phyloP scores from a whole-genome alignment of 1,284 basidiomycete species.

The Hemileia vastatrix region DNA sequence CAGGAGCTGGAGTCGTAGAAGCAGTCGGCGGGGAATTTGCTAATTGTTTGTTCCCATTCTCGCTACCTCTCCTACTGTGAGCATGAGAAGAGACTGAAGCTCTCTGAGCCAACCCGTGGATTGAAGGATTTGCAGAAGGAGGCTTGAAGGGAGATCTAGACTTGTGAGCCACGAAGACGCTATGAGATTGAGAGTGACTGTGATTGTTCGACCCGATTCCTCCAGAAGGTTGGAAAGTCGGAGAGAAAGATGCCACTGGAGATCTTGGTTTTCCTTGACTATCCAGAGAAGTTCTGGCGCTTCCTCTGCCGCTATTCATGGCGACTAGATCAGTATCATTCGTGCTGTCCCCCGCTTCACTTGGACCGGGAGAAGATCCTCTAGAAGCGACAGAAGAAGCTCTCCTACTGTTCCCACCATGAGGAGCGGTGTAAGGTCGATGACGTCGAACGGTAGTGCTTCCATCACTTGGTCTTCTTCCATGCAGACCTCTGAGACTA shows the following conservation, averaged over 20 bases:
- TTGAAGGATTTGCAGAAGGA: no score
- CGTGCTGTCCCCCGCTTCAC: not conserved
- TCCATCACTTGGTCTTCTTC: conserved; percentile 29
- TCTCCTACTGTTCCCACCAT: conserved; percentile 6
- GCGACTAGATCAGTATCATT: not conserved
- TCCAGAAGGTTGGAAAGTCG: no score
- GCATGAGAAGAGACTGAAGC: not conserved
- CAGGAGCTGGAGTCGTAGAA: conserved; percentile 23
- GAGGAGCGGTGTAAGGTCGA: not conserved
- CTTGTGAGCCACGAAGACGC: no score
- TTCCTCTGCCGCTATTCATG: not conserved
- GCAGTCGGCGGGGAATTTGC: conserved; percentile 14
- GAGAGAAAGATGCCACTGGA: not conserved
- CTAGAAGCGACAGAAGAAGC: conserved; percentile 8
- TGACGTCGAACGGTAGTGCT: conserved; percentile 34
- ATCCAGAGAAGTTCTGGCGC: not conserved
- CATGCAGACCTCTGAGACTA: conserved; percentile 12
- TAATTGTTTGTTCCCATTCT: not conserved
- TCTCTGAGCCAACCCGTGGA: no score
- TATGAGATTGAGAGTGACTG: no score
- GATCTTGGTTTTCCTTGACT: not conserved
- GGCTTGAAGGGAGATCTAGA: no score
- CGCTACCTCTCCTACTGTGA: not conserved
- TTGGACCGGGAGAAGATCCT: conserved; percentile 9
- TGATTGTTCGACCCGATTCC: no score